Evolutionary conservation across 1,284 basidiomycete species (phyloP).

Genomic region (Fomitiporia mediterranea): DNA sequence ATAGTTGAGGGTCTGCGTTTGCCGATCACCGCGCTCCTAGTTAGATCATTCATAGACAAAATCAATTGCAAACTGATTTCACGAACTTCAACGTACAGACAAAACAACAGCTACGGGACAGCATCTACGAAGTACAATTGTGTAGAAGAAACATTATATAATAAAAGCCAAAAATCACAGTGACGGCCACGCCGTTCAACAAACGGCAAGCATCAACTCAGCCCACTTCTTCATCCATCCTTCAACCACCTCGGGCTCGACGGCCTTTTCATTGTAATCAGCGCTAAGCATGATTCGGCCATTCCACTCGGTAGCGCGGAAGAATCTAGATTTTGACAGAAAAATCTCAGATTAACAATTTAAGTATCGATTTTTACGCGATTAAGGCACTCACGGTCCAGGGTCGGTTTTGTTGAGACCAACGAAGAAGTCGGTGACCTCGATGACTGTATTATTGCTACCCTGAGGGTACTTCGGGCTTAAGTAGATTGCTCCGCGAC

Average conservation of each 20-base stretch:
- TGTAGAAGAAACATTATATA: too few relatives aligned
- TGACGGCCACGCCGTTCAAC: too few relatives aligned
- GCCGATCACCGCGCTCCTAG: too few relatives aligned
- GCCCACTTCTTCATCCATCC: slow-evolving; percentile 13
- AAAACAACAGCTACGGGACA: too few relatives aligned
- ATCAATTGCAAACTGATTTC: too few relatives aligned
- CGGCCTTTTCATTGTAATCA: slow-evolving; percentile 11
- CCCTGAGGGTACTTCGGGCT: slow-evolving; percentile 12
- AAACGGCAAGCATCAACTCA: slow-evolving; percentile 3
- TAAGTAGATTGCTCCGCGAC: slow-evolving; percentile 14
- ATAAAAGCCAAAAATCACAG: too few relatives aligned
- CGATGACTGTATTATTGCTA: neutral
- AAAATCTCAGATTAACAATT: neutral
- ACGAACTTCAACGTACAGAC: too few relatives aligned
- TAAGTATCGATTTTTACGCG: neutral
- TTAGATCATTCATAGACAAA: too few relatives aligned
- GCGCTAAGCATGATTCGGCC: slow-evolving; percentile 8
- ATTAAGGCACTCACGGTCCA: slow-evolving; percentile 20
- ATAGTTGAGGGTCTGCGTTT: too few relatives aligned
- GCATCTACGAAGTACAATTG: too few relatives aligned
- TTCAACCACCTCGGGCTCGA: slow-evolving; percentile 4
- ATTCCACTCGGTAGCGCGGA: slow-evolving; percentile 15
- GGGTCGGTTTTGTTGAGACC: slow-evolving; percentile 20
- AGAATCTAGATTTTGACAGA: slow-evolving; percentile 2
- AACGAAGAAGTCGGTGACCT: slow-evolving; percentile 18